phyloP scores from a whole-genome alignment of 2,329 filamentous ascomycete species.

The Zymoseptoria ardabiliae region DNA sequence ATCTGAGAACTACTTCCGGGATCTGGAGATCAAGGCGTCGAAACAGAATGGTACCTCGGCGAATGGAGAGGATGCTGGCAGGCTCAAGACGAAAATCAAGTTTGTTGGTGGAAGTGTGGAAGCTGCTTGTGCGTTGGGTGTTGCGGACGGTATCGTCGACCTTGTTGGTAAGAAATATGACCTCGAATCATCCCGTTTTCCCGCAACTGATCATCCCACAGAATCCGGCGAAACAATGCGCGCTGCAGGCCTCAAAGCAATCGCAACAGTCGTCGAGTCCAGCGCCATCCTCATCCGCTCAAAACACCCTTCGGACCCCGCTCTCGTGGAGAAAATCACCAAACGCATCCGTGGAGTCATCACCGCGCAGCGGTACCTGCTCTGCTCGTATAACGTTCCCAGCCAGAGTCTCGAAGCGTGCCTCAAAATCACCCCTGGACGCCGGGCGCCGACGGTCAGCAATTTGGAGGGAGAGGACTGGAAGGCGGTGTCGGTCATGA shows the following conservation, averaged over 20 bases:
- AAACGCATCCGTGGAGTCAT: slow-evolving; percentile 89
- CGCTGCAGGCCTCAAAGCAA: slow-evolving; percentile 85
- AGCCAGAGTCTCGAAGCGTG: slow-evolving; percentile 60
- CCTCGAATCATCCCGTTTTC: background rate
- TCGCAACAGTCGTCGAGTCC: slow-evolving; percentile 84
- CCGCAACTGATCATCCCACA: background rate
- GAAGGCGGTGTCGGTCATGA: slow-evolving; percentile 94
- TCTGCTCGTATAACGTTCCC: slow-evolving; percentile 94
- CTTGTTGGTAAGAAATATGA: slow-evolving; percentile 68
- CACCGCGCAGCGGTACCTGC: slow-evolving; percentile 84
- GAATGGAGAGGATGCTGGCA: slow-evolving; percentile 38
- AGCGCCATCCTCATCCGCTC: slow-evolving; percentile 90
- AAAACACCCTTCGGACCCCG: slow-evolving; percentile 68
- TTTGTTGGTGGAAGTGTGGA: slow-evolving; percentile 96
- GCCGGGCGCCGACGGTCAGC: slow-evolving; percentile 88
- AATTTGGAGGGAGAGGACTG: slow-evolving; percentile 79
- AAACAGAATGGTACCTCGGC: slow-evolving; percentile 33
- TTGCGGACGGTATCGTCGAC: slow-evolving; percentile 95
- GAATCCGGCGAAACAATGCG: slow-evolving; percentile 99
- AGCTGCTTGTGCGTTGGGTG: slow-evolving; percentile 88
- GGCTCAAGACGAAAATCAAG: slow-evolving; percentile 79
- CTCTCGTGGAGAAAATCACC: slow-evolving; percentile 75
- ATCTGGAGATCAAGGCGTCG: slow-evolving; percentile 54
- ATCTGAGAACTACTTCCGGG: slow-evolving; percentile 73
- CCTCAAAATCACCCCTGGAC: slow-evolving; percentile 78